phyloP scores from a whole-genome alignment of 176 grass and related monocot genomes.

The Eragrostis nindensis region DNA sequence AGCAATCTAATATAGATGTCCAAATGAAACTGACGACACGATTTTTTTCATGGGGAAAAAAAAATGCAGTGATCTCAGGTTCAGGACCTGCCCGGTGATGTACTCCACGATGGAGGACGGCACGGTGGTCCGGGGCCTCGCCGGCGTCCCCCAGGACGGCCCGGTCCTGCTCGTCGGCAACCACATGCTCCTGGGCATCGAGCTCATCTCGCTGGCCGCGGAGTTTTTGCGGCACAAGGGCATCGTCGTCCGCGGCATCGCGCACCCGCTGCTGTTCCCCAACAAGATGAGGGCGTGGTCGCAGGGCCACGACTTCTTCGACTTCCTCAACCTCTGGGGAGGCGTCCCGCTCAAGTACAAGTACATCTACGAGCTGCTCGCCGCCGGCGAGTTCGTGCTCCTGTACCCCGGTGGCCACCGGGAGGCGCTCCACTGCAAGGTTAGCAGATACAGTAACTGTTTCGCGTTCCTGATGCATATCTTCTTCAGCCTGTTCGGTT shows the following conservation, averaged over 20 bases:
- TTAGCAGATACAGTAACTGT: background rate
- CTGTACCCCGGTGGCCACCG: slow-evolving; percentile 71
- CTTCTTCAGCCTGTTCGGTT: too few relatives aligned
- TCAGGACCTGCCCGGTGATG: slow-evolving; percentile 57
- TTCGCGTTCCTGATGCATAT: background rate
- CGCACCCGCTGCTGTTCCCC: slow-evolving; percentile 59
- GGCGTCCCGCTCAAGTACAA: slow-evolving; percentile 54
- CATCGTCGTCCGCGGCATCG: slow-evolving; percentile 58
- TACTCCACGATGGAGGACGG: slow-evolving; percentile 65
- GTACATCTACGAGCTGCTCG: slow-evolving; percentile 57
- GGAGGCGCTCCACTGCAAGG: slow-evolving; percentile 75
- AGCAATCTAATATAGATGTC: background rate
- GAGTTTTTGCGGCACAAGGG: slow-evolving; percentile 56
- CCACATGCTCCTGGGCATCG: slow-evolving; percentile 75
- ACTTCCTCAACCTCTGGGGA: slow-evolving; percentile 67
- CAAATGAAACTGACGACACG: background rate
- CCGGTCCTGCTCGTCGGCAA: slow-evolving; percentile 77
- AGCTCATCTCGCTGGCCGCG: slow-evolving; percentile 56
- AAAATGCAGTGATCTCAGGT: slow-evolving; percentile 49
- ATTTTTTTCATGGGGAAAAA: background rate
- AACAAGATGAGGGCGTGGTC: slow-evolving; percentile 40
- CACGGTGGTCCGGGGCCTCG: slow-evolving; percentile 50
- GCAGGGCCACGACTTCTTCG: slow-evolving; percentile 66
- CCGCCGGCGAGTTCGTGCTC: slow-evolving; percentile 63
- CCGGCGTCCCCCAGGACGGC: slow-evolving; percentile 55